phyloP scores from a whole-genome alignment of 805 yeast genomes.

The Metschnikowia picachoensis region DNA sequence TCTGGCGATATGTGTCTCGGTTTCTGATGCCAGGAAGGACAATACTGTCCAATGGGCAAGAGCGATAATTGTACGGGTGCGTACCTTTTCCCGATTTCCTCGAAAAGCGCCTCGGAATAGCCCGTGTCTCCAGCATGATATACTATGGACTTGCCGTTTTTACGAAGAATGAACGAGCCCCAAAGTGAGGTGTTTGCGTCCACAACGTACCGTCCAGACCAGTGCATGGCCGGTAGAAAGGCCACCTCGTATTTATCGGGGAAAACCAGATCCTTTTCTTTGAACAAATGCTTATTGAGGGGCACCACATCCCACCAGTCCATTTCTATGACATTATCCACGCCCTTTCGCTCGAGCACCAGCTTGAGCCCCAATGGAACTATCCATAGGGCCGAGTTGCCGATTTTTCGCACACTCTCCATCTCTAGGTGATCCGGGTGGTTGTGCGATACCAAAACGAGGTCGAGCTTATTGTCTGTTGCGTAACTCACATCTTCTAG shows the following conservation, averaged over 20 bases:
- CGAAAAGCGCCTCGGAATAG: slow-evolving; percentile 69
- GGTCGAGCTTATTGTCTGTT: slow-evolving; percentile 56
- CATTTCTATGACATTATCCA: slow-evolving; percentile 66
- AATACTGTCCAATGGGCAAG: slow-evolving; percentile 92
- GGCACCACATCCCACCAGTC: slow-evolving; percentile 80
- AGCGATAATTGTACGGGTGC: slow-evolving; percentile 61
- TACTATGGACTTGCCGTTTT: slow-evolving; percentile 64
- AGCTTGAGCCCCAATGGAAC: slow-evolving; percentile 78
- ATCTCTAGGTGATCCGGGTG: slow-evolving; percentile 93
- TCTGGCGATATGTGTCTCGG: slow-evolving; percentile 84
- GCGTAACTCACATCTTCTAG: slow-evolving; percentile 49
- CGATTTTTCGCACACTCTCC: slow-evolving; percentile 46
- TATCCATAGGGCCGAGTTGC: slow-evolving; percentile 70
- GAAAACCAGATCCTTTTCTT: slow-evolving; percentile 20
- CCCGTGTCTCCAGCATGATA: slow-evolving; percentile 98
- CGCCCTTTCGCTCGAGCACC: slow-evolving; percentile 55
- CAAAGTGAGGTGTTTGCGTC: slow-evolving; percentile 82
- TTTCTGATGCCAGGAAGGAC: slow-evolving; percentile 90
- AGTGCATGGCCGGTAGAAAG: slow-evolving; percentile 93
- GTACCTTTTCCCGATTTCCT: slow-evolving; percentile 56
- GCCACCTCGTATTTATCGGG: slow-evolving; percentile 67
- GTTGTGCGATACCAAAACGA: slow-evolving; percentile 82
- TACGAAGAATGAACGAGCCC: slow-evolving; percentile 78
- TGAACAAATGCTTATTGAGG: slow-evolving; percentile 39
- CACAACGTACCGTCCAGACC: slow-evolving; percentile 84